A percentile compares a stretch with the other conserved stretches of the same genome.
Evolutionary conservation across 306 rosid species (phyloP).

Genomic region (Echinosophora koreensis): DNA sequence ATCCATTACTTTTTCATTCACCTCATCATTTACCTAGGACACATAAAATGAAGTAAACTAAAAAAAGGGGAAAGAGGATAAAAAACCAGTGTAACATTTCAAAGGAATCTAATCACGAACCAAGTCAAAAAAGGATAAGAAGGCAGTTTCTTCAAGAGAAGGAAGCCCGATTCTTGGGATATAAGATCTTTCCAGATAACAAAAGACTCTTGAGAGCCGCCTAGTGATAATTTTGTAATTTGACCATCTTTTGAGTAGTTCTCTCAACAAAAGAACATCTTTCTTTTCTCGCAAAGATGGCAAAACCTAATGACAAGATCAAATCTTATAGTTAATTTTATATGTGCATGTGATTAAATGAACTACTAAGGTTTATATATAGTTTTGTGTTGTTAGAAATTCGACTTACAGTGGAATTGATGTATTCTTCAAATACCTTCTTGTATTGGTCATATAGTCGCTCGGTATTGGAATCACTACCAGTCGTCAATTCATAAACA

Average conservation of each 20-base stretch:
- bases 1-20: slow-evolving; percentile 68
- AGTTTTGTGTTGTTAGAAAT: background rate
- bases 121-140: slow-evolving; percentile 69
- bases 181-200: slow-evolving; percentile 64
- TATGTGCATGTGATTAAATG: background rate
- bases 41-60: slow-evolving; percentile 24
- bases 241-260: slow-evolving; percentile 82
- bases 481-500: slow-evolving; percentile 62
- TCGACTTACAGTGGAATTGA: slow-evolving; percentile 62
- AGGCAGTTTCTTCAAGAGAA: slow-evolving; percentile 68
- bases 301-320: slow-evolving; percentile 59
- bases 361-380: background rate
- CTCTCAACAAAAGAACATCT: slow-evolving; percentile 72
- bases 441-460: slow-evolving; percentile 67
- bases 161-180: slow-evolving; percentile 66
- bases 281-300: slow-evolving; percentile 79
- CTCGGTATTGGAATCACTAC: slow-evolving; percentile 54
- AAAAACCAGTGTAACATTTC: background rate
- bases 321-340: background rate
- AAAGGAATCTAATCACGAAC: slow-evolving; percentile 52
- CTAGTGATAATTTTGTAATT: slow-evolving; percentile 75
- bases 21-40: slow-evolving; percentile 68
- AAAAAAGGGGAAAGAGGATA: background rate
- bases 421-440: slow-evolving; percentile 70
- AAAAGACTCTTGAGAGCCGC: slow-evolving; percentile 73